phyloP scores from a whole-genome alignment of 495 filamentous ascomycete genomes.

The Hypoxylon subgilvum region DNA sequence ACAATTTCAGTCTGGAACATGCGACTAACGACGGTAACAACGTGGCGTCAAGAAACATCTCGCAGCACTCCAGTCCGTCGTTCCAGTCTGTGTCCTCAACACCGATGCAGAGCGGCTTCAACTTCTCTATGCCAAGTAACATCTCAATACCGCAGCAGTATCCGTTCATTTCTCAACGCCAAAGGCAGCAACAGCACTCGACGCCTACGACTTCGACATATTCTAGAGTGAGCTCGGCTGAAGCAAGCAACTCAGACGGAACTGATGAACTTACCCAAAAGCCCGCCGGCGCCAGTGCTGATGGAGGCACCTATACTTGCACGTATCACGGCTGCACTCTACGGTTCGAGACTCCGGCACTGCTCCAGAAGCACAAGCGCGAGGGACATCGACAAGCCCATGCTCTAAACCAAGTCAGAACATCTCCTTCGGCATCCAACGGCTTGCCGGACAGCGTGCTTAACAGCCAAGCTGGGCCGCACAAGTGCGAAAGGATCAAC shows the following conservation, averaged over 20 bases:
- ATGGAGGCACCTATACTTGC: slow-evolving; percentile 91
- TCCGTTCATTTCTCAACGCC: slow-evolving; percentile 55
- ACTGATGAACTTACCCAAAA: slow-evolving; percentile 47
- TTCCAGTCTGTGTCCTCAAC: slow-evolving; percentile 56
- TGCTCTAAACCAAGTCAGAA: slow-evolving; percentile 43
- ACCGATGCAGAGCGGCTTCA: slow-evolving; percentile 45
- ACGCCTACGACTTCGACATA: slow-evolving; percentile 45
- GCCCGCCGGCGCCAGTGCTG: slow-evolving; percentile 69
- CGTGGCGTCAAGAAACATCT: slow-evolving; percentile 10
- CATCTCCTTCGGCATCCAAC: slow-evolving; percentile 18
- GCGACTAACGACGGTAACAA: slow-evolving; percentile 37
- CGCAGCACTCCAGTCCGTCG: slow-evolving; percentile 43
- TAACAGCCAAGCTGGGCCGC: slow-evolving; percentile 86
- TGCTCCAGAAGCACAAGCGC: slow-evolving; percentile 93
- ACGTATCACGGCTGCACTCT: slow-evolving; percentile 88
- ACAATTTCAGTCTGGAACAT: slow-evolving; percentile 39
- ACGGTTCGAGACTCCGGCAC: slow-evolving; percentile 83
- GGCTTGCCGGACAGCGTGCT: slow-evolving; percentile 36
- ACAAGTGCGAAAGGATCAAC: slow-evolving; percentile 90
- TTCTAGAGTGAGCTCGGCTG: slow-evolving; percentile 50
- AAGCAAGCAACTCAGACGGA: slow-evolving; percentile 41
- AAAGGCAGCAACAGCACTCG: slow-evolving; percentile 52
- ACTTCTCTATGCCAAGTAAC: slow-evolving; percentile 51
- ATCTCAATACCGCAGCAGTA: slow-evolving; percentile 64
- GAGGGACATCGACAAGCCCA: slow-evolving; percentile 81